Evolutionary conservation across 2,329 filamentous ascomycete genomes (phyloP).

Genomic region (Clonostachys sp.): DNA sequence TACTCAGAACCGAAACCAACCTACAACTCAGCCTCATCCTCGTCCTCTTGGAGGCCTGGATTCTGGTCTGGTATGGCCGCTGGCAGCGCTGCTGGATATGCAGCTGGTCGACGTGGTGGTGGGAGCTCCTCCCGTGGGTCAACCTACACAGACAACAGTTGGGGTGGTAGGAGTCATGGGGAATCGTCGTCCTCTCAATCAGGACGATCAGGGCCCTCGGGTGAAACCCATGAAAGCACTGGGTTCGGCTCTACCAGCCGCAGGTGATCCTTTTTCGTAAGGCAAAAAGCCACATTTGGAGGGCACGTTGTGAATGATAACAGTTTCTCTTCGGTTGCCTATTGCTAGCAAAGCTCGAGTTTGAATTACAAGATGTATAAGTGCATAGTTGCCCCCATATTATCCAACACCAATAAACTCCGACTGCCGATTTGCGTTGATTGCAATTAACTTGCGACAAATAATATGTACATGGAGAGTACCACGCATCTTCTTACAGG

Average conservation of each 20-base stretch:
- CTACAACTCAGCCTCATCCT: neutral
- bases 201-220: slow-evolving; percentile 31
- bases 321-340: neutral
- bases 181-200: slow-evolving; percentile 27
- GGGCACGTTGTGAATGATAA: neutral
- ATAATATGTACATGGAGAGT: too few species aligned
- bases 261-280: slow-evolving; percentile 27
- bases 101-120: slow-evolving; percentile 41
- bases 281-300: neutral
- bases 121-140: slow-evolving; percentile 14
- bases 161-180: slow-evolving; percentile 12
- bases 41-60: slow-evolving; percentile 8
- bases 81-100: slow-evolving; percentile 66
- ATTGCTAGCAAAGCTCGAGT: neutral
- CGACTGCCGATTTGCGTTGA: neutral
- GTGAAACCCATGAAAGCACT: slow-evolving; percentile 59
- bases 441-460: too few species aligned
- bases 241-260: slow-evolving; percentile 68
- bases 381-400: neutral
- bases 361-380: neutral
- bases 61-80: slow-evolving; percentile 58
- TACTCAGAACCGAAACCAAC: slow-evolving; percentile 31
- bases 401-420: neutral
- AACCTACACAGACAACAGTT: slow-evolving; percentile 12
- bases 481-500: too few species aligned